Evolutionary conservation across 768 basidiomycete species (phyloP), one percentile per base, ranked within the genome.

Genomic region (Lactarius hatsudake): DNA sequence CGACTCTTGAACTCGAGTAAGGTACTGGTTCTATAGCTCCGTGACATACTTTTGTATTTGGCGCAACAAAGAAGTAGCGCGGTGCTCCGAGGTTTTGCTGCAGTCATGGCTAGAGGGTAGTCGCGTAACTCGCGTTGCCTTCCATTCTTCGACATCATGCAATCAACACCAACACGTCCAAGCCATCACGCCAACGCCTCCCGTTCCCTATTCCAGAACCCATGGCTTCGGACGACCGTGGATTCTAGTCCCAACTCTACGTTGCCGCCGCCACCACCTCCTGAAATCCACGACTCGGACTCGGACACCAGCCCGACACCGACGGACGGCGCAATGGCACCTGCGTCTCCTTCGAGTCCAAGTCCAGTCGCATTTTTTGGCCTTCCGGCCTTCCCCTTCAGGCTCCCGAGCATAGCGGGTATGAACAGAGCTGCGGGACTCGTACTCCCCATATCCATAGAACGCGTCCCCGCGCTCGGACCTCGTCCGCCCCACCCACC

Each of bases 401-500:
- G 13, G 13, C 26, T 26, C 15, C 13, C 23, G 51, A 53, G 26
- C 5, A 26, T 42, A 7, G 42, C 17, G 18, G 15, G 42, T 6
- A 18, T 26, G 23, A 23, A 12, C 10, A 4, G 48, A 23, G 10
- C 48, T 51, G 18, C 48, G 23, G 48, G 10, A 51, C 23, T 12
- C 23, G 12, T 23, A 15, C 13, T 51, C 4, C 48, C 23, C 48
- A 13, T 51, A 67, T 43, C 74, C 59, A n/a, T 65, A 67, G 51
- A 70, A 71, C 55, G 69, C 61, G 62, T 73, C 68, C 40, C 69
- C 67, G 43, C 63, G 34, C 45, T 64, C 67, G 53, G 43, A 51
- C 23, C 62, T 57, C 30, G 54, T 66, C 59, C 67, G n/a, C 48
- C 48, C 23, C 61, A 67, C 57, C 61, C 65, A 38, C 63, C 68